Percentiles rank a stretch among this genome's conserved stretches.
Evolutionary conservation across 2,329 filamentous ascomycete genomes (phyloP).

Genomic region (Hypoxylon sp.): DNA sequence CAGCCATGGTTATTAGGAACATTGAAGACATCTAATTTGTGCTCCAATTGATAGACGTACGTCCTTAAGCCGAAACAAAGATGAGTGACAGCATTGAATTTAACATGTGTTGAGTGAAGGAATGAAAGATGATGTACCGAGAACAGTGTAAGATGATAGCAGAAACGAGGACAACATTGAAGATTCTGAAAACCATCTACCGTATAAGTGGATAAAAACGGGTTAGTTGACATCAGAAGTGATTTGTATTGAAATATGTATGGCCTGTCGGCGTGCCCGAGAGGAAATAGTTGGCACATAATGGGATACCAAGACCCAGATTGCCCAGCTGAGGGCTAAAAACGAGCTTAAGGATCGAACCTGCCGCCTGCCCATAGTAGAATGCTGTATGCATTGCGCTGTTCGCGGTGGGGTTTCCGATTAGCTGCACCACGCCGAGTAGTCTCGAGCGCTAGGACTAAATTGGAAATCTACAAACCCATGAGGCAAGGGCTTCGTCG

Average conservation of each 20-base stretch:
- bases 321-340: slow-evolving; percentile 25
- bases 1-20: neutral
- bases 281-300: slow-evolving; percentile 23
- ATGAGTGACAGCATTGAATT: slow-evolving; percentile 1
- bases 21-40: neutral
- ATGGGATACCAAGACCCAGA: slow-evolving; percentile 15
- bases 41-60: neutral
- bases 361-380: slow-evolving; percentile 24
- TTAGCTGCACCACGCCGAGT: slow-evolving; percentile 32
- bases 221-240: neutral
- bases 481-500: slow-evolving; percentile 19
- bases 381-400: slow-evolving; percentile 24
- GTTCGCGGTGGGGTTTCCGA: slow-evolving; percentile 31
- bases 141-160: slow-evolving; percentile 20
- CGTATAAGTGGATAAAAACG: slow-evolving; percentile 12
- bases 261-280: slow-evolving; percentile 25
- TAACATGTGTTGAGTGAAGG: slow-evolving; percentile 8
- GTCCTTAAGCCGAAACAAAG: neutral
- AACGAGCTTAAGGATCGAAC: slow-evolving; percentile 5
- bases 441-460: slow-evolving; percentile 29
- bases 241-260: slow-evolving; percentile 9
- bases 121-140: slow-evolving; percentile 14
- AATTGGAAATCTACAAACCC: slow-evolving; percentile 31
- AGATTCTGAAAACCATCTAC: slow-evolving; percentile 14
- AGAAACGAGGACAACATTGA: slow-evolving; percentile 7